Evolutionary conservation across 768 basidiomycete genomes (phyloP), one percentile per base, ranked within the genome.

Genomic region (Sporobolomyces roseus): DNA sequence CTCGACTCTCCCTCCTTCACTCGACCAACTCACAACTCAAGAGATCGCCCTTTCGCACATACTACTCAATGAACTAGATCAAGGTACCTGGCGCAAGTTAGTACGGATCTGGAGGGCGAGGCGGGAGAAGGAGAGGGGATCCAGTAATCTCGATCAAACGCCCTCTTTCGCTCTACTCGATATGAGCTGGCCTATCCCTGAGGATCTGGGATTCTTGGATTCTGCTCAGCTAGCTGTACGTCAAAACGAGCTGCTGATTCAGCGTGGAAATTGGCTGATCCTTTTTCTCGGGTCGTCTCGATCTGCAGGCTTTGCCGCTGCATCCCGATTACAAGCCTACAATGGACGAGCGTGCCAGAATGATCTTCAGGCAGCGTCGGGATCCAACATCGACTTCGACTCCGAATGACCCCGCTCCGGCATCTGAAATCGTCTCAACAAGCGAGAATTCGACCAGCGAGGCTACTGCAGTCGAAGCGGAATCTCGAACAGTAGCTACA

Each of bases 1-100:
- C 30, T 30, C 38, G 5, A 9, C 43, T 5, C 56, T 58, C 13
- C 56, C 56, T 2, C 5, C 56, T 29, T 14, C 19, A 19, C 56
- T 58, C 41, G 43, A 58, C 8, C n/a, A 25, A 8, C 56, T 58
- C 56, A 29, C 38, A 25, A 58, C 56, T 5, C 13, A 27, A 4
- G 56, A 58, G 41, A 58, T 58, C 27, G 56, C 56, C 8, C 41
- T 58, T 4, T 58, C 56, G 23, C 29, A 27, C n/a, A n/a, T 58
- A 7, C 4, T 58, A 27, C 56, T 58, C 27, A 29, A 55, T n/a
- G 36, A n/a, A 8, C 7, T 58, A 6, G 43, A 58, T 45, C 16
- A n/a, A 23, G 29, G 12, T 2, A 7, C 38, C 12, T 45, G 41
- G 38, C 3, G 41, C 3, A 58, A 45, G 27, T 29, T 45, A 17